These are phyloP conservation scores for Colletotrichum godetiae DNA, from an alignment of 2,329 filamentous ascomycete genomes.

Conservation along the genomic window DNA sequence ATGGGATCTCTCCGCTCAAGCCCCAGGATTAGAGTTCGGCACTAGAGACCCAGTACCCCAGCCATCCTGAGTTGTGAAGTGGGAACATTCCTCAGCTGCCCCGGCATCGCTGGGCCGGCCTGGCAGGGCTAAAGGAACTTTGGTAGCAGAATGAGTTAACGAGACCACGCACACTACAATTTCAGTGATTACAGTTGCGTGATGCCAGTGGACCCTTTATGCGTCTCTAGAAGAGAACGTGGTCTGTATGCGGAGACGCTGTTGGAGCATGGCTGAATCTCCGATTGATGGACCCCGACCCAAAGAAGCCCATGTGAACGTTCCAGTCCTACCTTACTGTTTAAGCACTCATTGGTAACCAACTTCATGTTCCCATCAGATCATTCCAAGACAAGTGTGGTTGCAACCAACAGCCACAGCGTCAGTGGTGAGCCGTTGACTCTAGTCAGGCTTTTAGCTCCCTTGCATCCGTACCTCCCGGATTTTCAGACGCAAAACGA, in stretches of 20 bases:
- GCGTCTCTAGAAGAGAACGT: background rate
- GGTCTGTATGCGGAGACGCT: background rate
- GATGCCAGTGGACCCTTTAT: background rate
- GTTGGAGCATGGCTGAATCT: background rate
- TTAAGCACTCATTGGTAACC: background rate
- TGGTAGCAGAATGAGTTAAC: background rate
- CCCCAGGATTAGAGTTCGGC: constrained; percentile 8
- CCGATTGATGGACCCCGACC: background rate
- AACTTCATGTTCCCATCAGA: background rate
- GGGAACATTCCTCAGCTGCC: background rate
- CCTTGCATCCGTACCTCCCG: background rate
- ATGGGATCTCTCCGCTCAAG: constrained; percentile 15
- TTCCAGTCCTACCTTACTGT: background rate
- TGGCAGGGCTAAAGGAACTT: background rate
- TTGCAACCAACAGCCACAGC: background rate
- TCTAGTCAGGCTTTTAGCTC: background rate
- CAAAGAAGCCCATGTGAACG: background rate
- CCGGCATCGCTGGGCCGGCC: background rate
- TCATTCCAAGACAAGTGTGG: background rate
- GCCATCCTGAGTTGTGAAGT: background rate
- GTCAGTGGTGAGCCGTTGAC: background rate
- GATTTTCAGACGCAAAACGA: background rate
- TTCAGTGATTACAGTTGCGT: background rate
- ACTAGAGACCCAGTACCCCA: constrained; percentile 10
- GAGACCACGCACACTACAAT: background rate